Evolutionary conservation across 805 yeast genomes (phyloP), one percentile per base, ranked within the genome.

Genomic region (Wickerhamiella qilinensis): DNA sequence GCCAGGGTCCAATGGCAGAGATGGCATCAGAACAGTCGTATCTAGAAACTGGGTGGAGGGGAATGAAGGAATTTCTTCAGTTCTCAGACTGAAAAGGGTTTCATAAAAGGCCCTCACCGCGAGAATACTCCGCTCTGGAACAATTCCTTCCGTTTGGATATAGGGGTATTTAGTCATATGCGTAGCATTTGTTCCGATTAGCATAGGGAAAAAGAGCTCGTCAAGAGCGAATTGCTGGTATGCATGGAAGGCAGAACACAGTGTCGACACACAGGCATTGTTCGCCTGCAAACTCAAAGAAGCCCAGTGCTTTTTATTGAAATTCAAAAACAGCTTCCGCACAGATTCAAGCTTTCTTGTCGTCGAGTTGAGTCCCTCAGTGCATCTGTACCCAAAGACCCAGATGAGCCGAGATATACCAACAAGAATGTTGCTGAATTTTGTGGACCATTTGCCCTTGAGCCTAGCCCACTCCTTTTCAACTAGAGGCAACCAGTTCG

Each of bases 311-410:
- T 77, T 81, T 46, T 80, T 82, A 42, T 69, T 70, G 30, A 61
- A 60, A 12, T 54, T 43, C 19, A 86, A 61, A 31, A 81, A 55
- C 3, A 71, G 44, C 36, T 69, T 68, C 41, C 77, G 73, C 25
- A 91, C 59, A 2, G 59, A 51, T 41, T 79, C 93, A 36, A 91
- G 64, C 39, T 77, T 77, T 50, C 85, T 77, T 2, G 86, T 75
- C 1, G 94, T 85, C 42, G 81, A 77, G 53, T 88, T 91, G 48
- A 88, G 60, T 0, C 96, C 79, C 47, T 93, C 98, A 0, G 93
- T 72, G 46, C 85, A 74, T 44, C 97, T 65, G 56, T 77, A 83
- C 19, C 85, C 60, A 53, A 81, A 91, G 0, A 86, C 93, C 98
- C 98, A 91, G 0, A 82, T 58, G 24, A 93, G 62, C 41, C 95